A percentile compares a stretch with the other conserved stretches of the same genome.
These are phyloP conservation scores for Penicillium steckii DNA, from an alignment of 495 filamentous ascomycete genomes.

Conservation along the genomic window DNA sequence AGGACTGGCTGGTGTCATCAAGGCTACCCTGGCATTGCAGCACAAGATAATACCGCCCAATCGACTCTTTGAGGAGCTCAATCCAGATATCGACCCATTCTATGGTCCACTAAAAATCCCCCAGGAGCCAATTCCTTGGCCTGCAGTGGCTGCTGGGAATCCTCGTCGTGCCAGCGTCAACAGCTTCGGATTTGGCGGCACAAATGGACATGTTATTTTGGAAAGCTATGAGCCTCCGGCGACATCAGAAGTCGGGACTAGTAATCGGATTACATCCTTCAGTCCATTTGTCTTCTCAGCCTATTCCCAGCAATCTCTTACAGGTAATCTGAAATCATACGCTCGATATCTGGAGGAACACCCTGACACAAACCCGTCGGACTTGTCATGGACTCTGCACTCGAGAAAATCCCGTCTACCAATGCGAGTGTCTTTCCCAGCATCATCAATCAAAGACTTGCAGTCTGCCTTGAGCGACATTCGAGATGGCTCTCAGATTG, in stretches of 20 bases:
- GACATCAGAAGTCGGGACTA: no score
- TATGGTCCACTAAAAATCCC: conserved; percentile 43
- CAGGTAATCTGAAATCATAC: no score
- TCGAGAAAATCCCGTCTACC: no score
- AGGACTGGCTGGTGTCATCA: conserved; percentile 58
- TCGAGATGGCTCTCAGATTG: background rate
- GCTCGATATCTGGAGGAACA: no score
- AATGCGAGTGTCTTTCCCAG: no score
- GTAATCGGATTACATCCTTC: no score
- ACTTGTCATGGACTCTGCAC: no score
- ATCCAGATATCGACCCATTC: conserved; percentile 42
- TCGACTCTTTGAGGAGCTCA: conserved; percentile 47
- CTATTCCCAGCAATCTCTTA: no score
- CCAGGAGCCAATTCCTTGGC: conserved; percentile 26
- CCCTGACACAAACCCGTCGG: no score
- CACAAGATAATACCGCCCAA: conserved; percentile 52
- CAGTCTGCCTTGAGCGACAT: background rate
- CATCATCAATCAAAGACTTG: no score
- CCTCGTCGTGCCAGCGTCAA: conserved; percentile 59
- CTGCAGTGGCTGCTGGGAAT: conserved; percentile 20
- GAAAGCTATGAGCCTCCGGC: no score
- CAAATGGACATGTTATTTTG: conserved; percentile 59
- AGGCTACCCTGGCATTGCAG: conserved; percentile 49
- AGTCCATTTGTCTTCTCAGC: no score
- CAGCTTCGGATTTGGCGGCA: conserved; percentile 58